Base-by-base conservation (phyloP, 2,329 filamentous ascomycete species). In the Colletotrichum kahawae region DNA sequence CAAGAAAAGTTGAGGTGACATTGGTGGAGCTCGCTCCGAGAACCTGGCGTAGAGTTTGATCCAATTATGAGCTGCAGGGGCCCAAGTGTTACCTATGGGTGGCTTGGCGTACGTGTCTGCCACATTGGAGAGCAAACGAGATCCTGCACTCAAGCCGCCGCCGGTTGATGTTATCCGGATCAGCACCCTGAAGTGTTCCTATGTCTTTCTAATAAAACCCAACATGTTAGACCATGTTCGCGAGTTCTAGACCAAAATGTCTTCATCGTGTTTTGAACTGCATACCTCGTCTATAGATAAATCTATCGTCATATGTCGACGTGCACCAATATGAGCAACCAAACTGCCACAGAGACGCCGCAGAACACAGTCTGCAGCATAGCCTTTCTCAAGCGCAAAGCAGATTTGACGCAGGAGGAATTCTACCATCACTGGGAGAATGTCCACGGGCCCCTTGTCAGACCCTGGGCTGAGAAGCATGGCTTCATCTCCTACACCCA, bases 391-490 rank as follows among this genome's bases (percentile, higher is more conserved):
- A 79, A 78, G 63, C 80, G 82, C 21, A 79, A 81, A 29, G 80
- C 78, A n/a, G 74, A 77, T 48, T 71, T 83, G 27, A 81, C 79
- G 8, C 79, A 70, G 24, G 80, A 77, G 13, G 76, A 82, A 64
- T 83, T 84, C 77, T 83, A 83, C 79, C 72, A 80, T 60, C 82
- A 83, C 76, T 84, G 82, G 82, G 71, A 82, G 67, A 77, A 81
- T 14, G 75, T 81, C 7, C 82, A 84, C 71, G 82, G 78, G 5
- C 79, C 79, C 5, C 81, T 83, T 36, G 81, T 83, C 16, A 78
- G 78, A 67, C 80, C 82, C 1, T 84, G 82, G 82, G 80, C 80
- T 13, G 71, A 80, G 73, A 82, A 83, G 76, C 80, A 83, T 71
- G 81, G 81, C 5, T 79, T 84, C 48, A 63, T 78, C 31, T 80